phyloP scores from a whole-genome alignment of 2,329 filamentous ascomycete genomes.

The Beauveria asiatica region DNA sequence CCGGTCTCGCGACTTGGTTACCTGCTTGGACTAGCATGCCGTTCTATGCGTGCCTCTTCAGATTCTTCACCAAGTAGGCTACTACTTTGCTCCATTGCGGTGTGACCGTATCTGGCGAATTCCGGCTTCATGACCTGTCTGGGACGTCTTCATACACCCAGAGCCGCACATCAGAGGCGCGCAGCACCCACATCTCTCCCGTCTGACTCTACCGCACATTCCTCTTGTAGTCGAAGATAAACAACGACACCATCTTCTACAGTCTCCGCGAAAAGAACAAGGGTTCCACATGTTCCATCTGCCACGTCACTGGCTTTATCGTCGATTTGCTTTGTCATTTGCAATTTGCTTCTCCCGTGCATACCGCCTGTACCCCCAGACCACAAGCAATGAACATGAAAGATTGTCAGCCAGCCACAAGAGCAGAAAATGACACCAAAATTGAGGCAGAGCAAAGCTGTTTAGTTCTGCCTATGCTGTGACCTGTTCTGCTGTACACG shows the following conservation, averaged over 20 bases:
- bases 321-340: background rate
- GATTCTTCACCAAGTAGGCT: background rate
- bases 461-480: background rate
- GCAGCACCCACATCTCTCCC: background rate
- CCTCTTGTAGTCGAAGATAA: background rate
- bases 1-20: background rate
- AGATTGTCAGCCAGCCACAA: background rate
- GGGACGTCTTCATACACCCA: background rate
- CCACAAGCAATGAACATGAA: background rate
- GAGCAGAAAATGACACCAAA: too few relatives aligned
- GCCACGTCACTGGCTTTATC: background rate
- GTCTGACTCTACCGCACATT: background rate
- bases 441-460: background rate
- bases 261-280: background rate
- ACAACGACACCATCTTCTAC: background rate
- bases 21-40: background rate
- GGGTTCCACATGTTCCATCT: background rate
- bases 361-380: background rate
- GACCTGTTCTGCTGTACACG: background rate
- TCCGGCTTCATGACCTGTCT: background rate
- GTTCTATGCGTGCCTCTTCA: background rate
- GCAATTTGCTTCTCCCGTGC: too few relatives aligned
- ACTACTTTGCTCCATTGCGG: background rate
- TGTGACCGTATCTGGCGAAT: background rate
- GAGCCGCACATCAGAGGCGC: background rate